A percentile compares a stretch with the other conserved stretches of the same genome.
phyloP scores from a whole-genome alignment of 495 filamentous ascomycete species.

The Hypomontagnella submonticulosa region DNA sequence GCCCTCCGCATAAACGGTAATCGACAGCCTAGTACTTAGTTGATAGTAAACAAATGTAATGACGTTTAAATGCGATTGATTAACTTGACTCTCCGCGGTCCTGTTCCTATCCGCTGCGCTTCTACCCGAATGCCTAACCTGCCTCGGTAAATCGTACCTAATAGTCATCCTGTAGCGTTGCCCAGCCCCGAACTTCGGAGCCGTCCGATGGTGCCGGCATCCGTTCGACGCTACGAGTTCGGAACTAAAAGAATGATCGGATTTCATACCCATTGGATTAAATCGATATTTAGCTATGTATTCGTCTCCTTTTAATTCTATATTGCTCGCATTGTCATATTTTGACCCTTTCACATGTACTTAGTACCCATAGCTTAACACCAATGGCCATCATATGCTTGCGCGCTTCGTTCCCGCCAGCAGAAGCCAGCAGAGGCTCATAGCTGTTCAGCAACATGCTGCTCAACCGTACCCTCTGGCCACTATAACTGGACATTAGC shows the following conservation, averaged over 20 bases:
- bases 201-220: slow-evolving; percentile 11
- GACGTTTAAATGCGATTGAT: slow-evolving; percentile 8
- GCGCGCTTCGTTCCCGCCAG: too few species aligned
- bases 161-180: slow-evolving; percentile 26
- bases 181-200: slow-evolving; percentile 39
- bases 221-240: slow-evolving; percentile 11
- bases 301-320: neutral
- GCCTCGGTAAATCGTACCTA: slow-evolving; percentile 29
- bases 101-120: slow-evolving; percentile 2
- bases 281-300: neutral
- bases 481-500: neutral
- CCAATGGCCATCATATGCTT: neutral
- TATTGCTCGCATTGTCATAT: too few species aligned
- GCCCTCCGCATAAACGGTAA: neutral
- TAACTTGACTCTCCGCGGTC: slow-evolving; percentile 9
- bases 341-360: too few species aligned
- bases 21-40: neutral
- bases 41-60: neutral
- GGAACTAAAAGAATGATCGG: slow-evolving; percentile 33
- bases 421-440: neutral
- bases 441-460: slow-evolving; percentile 29
- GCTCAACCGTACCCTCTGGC: slow-evolving; percentile 26
- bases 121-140: slow-evolving; percentile 33
- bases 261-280: neutral
- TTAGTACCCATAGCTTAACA: slow-evolving; percentile 2